phyloP scores from a whole-genome alignment of 169 alveolate species.

The Neospora caninum region DNA sequence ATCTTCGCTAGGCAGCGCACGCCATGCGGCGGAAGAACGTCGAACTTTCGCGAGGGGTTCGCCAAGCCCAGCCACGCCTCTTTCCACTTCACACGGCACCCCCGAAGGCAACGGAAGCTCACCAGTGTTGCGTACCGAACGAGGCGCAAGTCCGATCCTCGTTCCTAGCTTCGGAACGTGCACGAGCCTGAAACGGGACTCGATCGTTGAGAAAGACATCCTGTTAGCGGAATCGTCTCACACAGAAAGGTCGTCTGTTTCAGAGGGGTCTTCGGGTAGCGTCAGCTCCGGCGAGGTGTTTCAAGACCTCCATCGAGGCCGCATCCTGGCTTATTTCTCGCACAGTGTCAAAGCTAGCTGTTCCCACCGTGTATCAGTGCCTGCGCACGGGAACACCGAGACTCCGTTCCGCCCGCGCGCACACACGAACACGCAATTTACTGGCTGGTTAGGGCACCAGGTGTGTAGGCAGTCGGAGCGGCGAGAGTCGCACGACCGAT shows the following conservation, averaged over 20 bases:
- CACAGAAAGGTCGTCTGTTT: not conserved
- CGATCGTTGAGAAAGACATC: not conserved
- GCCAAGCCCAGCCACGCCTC: not conserved
- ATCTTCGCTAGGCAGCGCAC: too few relatives aligned
- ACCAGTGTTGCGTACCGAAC: not conserved
- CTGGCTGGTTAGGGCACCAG: too few relatives aligned
- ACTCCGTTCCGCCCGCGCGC: not conserved
- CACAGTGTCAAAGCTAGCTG: not conserved
- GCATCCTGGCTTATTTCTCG: not conserved
- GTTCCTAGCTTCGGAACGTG: not conserved
- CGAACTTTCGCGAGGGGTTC: too few relatives aligned
- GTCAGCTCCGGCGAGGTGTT: slow-evolving; percentile 12
- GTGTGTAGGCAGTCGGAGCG: too few relatives aligned
- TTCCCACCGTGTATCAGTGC: too few relatives aligned
- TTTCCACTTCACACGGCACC: not conserved
- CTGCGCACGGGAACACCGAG: too few relatives aligned
- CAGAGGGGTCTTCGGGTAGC: not conserved
- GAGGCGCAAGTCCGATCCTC: not conserved
- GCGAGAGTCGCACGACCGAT: too few relatives aligned
- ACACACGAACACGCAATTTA: not conserved
- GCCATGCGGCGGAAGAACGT: too few relatives aligned
- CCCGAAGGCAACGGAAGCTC: not conserved
- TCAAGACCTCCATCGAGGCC: not conserved
- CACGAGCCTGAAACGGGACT: not conserved
- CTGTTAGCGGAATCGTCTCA: not conserved